Conservation (phyloP, 169 alveolate species). For the Cryptosporidium viatorum region DNA sequence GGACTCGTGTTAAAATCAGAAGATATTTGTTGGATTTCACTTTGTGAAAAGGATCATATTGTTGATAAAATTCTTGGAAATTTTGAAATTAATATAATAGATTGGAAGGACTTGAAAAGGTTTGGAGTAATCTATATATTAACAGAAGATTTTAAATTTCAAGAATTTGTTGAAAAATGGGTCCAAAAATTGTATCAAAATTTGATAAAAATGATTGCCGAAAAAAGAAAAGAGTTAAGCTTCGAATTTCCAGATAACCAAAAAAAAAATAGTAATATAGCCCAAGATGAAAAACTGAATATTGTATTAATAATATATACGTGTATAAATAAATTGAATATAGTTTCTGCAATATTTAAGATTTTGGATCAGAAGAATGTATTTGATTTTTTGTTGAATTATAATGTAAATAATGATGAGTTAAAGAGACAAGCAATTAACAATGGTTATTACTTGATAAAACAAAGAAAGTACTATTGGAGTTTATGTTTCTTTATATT, state of each 20-base stretch:
- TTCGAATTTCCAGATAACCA: not conserved
- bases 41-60: slow-evolving; percentile 30
- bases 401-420: slow-evolving; percentile 12
- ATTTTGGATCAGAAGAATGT: slow-evolving; percentile 53
- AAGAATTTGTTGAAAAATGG: slow-evolving; percentile 51
- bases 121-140: slow-evolving; percentile 35
- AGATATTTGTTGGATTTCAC: slow-evolving; percentile 68
- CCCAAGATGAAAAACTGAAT: slow-evolving; percentile 12
- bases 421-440: slow-evolving; percentile 57
- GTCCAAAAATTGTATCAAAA: slow-evolving; percentile 47
- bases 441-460: slow-evolving; percentile 63
- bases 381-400: slow-evolving; percentile 55
- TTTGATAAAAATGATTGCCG: not conserved
- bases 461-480: slow-evolving; percentile 52
- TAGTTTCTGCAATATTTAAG: slow-evolving; percentile 73
- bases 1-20: slow-evolving; percentile 23
- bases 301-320: slow-evolving; percentile 39
- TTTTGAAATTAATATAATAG: not conserved
- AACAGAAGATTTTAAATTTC: slow-evolving; percentile 10
- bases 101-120: slow-evolving; percentile 24
- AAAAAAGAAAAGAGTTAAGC: slow-evolving; percentile 31
- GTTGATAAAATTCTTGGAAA: slow-evolving; percentile 30
- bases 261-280: not conserved
- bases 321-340: slow-evolving; percentile 42
- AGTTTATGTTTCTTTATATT: slow-evolving; percentile 57